These are phyloP conservation scores for Pseudogymnoascus sp. DNA, from an alignment of 2,329 filamentous ascomycete genomes.

Conservation along the genomic window DNA sequence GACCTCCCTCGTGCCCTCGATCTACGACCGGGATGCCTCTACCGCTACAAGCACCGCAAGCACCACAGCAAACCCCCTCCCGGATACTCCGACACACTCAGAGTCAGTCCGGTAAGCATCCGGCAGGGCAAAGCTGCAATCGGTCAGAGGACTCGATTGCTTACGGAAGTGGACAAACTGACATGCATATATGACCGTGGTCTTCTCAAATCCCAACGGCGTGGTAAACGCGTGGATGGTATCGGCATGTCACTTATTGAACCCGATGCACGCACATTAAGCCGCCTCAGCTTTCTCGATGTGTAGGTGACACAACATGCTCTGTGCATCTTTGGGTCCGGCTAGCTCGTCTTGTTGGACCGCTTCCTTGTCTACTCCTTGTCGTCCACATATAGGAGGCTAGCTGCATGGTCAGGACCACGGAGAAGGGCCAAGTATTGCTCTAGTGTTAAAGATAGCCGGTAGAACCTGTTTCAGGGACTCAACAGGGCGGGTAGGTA, in stretches of 20 bases:
- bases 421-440: neutral
- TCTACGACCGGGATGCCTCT: neutral
- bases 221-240: neutral
- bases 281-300: conserved; percentile 1
- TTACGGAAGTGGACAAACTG: neutral
- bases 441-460: neutral
- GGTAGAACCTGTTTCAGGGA: neutral
- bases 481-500: neutral
- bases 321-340: neutral
- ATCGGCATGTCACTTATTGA: neutral
- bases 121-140: neutral
- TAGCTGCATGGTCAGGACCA: neutral
- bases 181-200: neutral
- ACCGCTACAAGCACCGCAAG: neutral
- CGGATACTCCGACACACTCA: neutral
- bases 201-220: neutral
- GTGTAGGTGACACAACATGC: neutral
- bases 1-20: neutral
- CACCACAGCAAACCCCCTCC: neutral
- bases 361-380: neutral
- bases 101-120: neutral
- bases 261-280: neutral
- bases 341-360: neutral
- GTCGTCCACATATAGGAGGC: neutral
- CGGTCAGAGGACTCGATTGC: neutral